A percentile compares a stretch with the other conserved stretches of the same genome.
phyloP scores from a whole-genome alignment of 208 protist species.

The Crithidia sp. region DNA sequence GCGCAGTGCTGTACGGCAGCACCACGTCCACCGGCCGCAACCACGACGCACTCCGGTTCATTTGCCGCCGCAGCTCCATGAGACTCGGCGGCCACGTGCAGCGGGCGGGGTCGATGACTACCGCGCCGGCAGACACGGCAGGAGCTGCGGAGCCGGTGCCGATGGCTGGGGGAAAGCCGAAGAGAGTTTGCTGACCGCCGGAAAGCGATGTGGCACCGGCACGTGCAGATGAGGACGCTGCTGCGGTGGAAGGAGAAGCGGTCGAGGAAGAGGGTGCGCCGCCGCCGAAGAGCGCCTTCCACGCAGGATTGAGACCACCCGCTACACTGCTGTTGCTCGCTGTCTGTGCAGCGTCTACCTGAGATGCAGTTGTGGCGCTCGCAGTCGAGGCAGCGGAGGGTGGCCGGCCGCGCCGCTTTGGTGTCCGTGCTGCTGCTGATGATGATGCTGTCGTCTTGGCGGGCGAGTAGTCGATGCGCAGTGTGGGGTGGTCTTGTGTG shows the following conservation, averaged over 20 bases:
- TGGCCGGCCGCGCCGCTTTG: constrained; percentile 2
- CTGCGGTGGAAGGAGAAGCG: neutral
- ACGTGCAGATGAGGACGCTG: neutral
- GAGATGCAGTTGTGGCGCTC: neutral
- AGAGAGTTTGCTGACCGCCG: constrained; percentile 19
- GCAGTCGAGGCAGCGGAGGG: neutral
- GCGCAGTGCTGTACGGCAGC: constrained; percentile 40
- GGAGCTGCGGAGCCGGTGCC: neutral
- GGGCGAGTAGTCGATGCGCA: constrained; percentile 16
- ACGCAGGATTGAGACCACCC: constrained; percentile 15
- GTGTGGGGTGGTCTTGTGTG: constrained; percentile 39
- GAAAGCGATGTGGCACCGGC: neutral
- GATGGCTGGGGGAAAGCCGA: neutral
- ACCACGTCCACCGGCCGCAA: constrained; percentile 37
- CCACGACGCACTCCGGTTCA: neutral
- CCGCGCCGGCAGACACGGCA: neutral
- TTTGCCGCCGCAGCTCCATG: constrained; percentile 13
- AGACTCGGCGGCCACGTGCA: constrained; percentile 32
- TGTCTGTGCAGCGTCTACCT: neutral
- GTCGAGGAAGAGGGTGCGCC: neutral
- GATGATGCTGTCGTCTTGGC: neutral
- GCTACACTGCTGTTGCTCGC: neutral
- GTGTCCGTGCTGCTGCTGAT: neutral
- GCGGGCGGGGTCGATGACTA: constrained; percentile 11
- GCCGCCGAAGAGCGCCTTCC: constrained; percentile 27